Conservation (phyloP, 306 rosid species). For the Crataegus laevigata region DNA sequence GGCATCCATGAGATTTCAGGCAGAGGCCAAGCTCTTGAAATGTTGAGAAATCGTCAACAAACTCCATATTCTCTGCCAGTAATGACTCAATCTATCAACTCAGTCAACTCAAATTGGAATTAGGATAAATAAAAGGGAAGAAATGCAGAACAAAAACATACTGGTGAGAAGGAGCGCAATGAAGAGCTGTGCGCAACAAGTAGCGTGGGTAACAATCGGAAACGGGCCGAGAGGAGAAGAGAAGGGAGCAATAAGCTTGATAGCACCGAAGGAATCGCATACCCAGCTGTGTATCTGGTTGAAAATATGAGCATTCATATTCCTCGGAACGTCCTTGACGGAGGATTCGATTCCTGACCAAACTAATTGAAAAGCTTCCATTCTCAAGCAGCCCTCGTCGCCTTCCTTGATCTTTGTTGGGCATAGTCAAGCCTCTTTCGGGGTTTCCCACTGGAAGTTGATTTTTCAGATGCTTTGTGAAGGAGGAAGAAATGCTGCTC, state of each 20-base stretch:
- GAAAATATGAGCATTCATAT: conserved; percentile 48
- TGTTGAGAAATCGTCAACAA: conserved; percentile 75
- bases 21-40: conserved; percentile 71
- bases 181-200: conserved; percentile 37
- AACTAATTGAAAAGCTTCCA: conserved; percentile 45
- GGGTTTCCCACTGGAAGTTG: not conserved
- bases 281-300: conserved; percentile 61
- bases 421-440: conserved; percentile 48
- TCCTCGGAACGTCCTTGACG: conserved; percentile 62
- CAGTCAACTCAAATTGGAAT: not conserved
- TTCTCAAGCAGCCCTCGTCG: conserved; percentile 25
- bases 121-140: not conserved
- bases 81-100: not conserved
- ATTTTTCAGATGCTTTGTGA: conserved; percentile 48
- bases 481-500: conserved; percentile 69
- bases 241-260: conserved; percentile 38
- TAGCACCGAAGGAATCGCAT: conserved; percentile 43
- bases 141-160: conserved; percentile 28
- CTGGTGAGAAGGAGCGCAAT: conserved; percentile 64
- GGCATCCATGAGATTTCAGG: conserved; percentile 75
- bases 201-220: conserved; percentile 45
- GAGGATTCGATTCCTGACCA: conserved; percentile 69
- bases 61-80: conserved; percentile 79
- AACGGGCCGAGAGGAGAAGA: conserved; percentile 44
- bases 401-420: conserved; percentile 19